Base-by-base conservation (phyloP, 495 filamentous ascomycete species). In the Aspergillus conjunctus region DNA sequence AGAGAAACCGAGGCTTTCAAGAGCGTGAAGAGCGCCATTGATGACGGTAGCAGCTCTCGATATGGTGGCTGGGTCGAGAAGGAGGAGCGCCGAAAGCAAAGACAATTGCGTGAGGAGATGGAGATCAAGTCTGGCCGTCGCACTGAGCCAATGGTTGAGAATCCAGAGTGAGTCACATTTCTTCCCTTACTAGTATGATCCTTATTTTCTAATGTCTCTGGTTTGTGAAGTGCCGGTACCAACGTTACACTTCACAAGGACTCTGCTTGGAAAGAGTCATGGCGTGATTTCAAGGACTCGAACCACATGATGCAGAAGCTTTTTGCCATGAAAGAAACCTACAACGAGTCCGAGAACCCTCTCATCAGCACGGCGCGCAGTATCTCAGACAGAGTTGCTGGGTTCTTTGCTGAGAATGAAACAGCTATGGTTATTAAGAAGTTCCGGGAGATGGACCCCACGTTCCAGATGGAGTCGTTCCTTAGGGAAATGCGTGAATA, bases 401-500 rank as follows among this genome's bases (percentile, higher is more conserved):
- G 95, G 26, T 98, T 97, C 76, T 98, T 98, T 64, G 94, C 94
- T 37, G 94, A 98, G 72, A 98, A 97, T 73, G 94, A 98, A 75
- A 97, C 94, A 11, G 94, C 94, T 15, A 87, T 83, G 80, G 94
- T 98, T 3, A 93, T 98, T 80, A 97, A 95, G 78, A 96, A 92
- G 73, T 93, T 98, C 78, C 86, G 92, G n/a, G 86, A 91, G 61
- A 95, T 98, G 85, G 95, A 98, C 66, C 95, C 94, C 12, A 86
- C 80, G 58, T 98, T 98, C 82, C 91, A 96, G 72, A 83, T 96
- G 70, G 94, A 98, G 71, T 86, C 90, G 0, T 98, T 97, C 81
- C 77, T 97, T 37, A 86, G 88, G 53, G 94, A 98, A 59, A 89
- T 98, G 75, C 88, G 94, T 66, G 95, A 98, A 77, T 98, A 98